Conservation (phyloP, 1,284 basidiomycete species). For the Apiotrichum laibachii region DNA sequence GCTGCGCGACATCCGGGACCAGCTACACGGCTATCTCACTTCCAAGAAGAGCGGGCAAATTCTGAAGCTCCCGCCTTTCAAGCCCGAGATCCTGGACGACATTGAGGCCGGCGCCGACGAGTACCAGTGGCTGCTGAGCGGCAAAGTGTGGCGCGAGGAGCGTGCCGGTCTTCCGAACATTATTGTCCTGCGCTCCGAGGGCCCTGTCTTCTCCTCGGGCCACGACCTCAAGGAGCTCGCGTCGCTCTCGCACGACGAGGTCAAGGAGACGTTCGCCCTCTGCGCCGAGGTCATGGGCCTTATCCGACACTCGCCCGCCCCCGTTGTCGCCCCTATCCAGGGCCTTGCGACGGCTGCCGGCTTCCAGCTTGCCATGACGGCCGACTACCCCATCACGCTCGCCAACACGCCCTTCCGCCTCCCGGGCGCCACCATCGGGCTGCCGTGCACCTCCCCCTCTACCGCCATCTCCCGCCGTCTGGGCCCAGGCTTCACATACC, state of each 20-base stretch:
- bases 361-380: slow-evolving; percentile 21
- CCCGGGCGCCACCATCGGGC: slow-evolving; percentile 18
- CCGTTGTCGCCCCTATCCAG: slow-evolving; percentile 19
- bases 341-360: slow-evolving; percentile 21
- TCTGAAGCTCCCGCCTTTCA: slow-evolving; percentile 12
- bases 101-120: slow-evolving; percentile 12
- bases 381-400: slow-evolving; percentile 22
- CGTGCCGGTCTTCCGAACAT: slow-evolving; percentile 16
- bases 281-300: slow-evolving; percentile 24
- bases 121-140: slow-evolving; percentile 19
- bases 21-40: slow-evolving; percentile 13
- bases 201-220: slow-evolving; percentile 20
- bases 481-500: slow-evolving; percentile 17
- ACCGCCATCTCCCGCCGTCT: slow-evolving; percentile 18
- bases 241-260: slow-evolving; percentile 16
- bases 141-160: slow-evolving; percentile 9
- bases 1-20: slow-evolving; percentile 17
- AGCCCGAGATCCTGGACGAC: slow-evolving; percentile 13
- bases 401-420: slow-evolving; percentile 19
- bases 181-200: slow-evolving; percentile 20
- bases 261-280: slow-evolving; percentile 23
- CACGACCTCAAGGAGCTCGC: slow-evolving; percentile 23
- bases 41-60: slow-evolving; percentile 3
- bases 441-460: slow-evolving; percentile 19
- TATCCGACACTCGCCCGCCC: slow-evolving; percentile 17